Evolutionary conservation across 805 yeast species (phyloP).

Genomic region (Maudiozyma pseudohumilis): DNA sequence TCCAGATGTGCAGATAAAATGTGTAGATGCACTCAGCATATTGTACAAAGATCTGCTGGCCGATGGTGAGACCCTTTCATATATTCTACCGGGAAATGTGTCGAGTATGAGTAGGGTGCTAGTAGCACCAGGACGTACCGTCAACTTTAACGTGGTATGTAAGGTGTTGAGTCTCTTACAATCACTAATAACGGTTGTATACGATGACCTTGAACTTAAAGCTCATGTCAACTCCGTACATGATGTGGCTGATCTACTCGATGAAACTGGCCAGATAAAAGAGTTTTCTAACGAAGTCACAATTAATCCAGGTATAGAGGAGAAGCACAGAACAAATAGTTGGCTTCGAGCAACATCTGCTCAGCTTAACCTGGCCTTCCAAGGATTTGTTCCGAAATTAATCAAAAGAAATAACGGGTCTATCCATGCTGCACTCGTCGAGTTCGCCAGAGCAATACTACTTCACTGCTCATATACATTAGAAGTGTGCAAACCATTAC

Average conservation of each 20-base stretch:
- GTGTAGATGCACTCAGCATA: conserved; percentile 28
- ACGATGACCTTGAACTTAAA: conserved; percentile 34
- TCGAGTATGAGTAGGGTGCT: conserved; percentile 36
- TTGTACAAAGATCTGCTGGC: conserved; percentile 30
- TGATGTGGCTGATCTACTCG: background rate
- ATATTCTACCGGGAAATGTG: conserved; percentile 43
- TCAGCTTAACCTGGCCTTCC: conserved; percentile 41
- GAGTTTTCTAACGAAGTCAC: background rate
- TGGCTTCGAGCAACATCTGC: conserved; percentile 48
- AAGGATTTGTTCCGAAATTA: conserved; percentile 24
- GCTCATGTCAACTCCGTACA: conserved; percentile 6
- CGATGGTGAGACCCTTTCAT: conserved; percentile 41
- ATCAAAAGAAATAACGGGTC: conserved; percentile 16
- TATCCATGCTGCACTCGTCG: conserved; percentile 11
- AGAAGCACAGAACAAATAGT: conserved; percentile 34
- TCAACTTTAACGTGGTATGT: conserved; percentile 32
- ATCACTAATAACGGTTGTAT: conserved; percentile 28
- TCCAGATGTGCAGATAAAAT: conserved; percentile 25
- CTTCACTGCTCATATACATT: conserved; percentile 12
- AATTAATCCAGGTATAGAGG: background rate
- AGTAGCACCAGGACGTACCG: conserved; percentile 22
- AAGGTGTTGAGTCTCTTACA: conserved; percentile 26
- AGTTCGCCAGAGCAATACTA: conserved; percentile 11
- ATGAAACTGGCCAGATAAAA: background rate
- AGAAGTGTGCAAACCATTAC: conserved; percentile 12